Percentiles rank a stretch among this genome's conserved stretches.
Evolutionary conservation across 2,329 filamentous ascomycete genomes (phyloP).

Genomic region (Aspergillus arachidicola): DNA sequence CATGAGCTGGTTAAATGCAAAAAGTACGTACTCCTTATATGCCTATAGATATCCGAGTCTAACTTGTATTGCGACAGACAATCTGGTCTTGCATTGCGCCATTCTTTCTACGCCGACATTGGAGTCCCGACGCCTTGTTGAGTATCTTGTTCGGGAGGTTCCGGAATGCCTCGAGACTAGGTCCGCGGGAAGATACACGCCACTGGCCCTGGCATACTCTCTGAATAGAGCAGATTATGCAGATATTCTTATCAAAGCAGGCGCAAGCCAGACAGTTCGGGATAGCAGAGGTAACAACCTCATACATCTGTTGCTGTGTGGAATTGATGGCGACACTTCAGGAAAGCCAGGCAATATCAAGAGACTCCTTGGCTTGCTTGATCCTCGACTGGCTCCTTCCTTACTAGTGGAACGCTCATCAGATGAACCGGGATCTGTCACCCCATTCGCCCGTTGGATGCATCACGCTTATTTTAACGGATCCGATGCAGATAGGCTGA

Average conservation of each 20-base stretch:
- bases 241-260: slow-evolving; percentile 65
- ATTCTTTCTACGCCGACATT: slow-evolving; percentile 50
- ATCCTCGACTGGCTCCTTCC: slow-evolving; percentile 50
- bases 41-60: not conserved
- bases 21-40: slow-evolving; percentile 52
- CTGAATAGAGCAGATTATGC: slow-evolving; percentile 41
- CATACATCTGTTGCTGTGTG: slow-evolving; percentile 59
- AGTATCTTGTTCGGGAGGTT: slow-evolving; percentile 65
- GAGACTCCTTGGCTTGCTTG: slow-evolving; percentile 62
- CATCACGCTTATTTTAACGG: slow-evolving; percentile 7
- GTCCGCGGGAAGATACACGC: slow-evolving; percentile 53
- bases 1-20: slow-evolving; percentile 34
- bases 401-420: slow-evolving; percentile 37
- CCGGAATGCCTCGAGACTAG: slow-evolving; percentile 67
- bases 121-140: slow-evolving; percentile 58
- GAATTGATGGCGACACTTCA: slow-evolving; percentile 30
- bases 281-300: slow-evolving; percentile 67
- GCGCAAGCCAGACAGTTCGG: slow-evolving; percentile 69
- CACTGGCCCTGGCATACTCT: slow-evolving; percentile 68
- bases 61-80: slow-evolving; percentile 22
- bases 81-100: slow-evolving; percentile 67
- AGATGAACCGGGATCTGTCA: slow-evolving; percentile 28
- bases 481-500: not conserved
- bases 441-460: slow-evolving; percentile 63
- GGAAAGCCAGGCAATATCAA: slow-evolving; percentile 52